phyloP scores from a whole-genome alignment of 768 basidiomycete species.

The Tulasnella sp. region DNA sequence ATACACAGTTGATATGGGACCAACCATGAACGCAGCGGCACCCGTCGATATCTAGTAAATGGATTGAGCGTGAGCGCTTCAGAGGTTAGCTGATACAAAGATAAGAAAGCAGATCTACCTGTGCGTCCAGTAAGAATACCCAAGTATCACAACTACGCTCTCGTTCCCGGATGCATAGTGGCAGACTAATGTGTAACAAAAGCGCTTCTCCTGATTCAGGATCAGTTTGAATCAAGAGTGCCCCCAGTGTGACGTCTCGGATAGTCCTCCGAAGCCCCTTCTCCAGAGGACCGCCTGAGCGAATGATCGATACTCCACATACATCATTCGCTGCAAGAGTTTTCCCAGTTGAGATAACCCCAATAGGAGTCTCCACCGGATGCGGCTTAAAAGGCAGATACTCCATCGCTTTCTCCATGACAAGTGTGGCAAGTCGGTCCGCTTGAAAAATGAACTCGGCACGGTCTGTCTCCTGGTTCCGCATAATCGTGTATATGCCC shows the following conservation, averaged over 20 bases:
- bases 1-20: too few species aligned
- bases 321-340: slow-evolving; percentile 54
- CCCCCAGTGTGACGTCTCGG: slow-evolving; percentile 76
- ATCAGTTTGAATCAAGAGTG: slow-evolving; percentile 85
- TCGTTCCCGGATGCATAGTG: slow-evolving; percentile 55
- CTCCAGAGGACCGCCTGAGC: slow-evolving; percentile 87
- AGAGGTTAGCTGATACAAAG: not conserved
- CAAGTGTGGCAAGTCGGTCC: slow-evolving; percentile 72
- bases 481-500: slow-evolving; percentile 84
- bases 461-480: slow-evolving; percentile 55
- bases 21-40: slow-evolving; percentile 76
- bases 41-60: slow-evolving; percentile 73
- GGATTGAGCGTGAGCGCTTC: not conserved
- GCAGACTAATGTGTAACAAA: slow-evolving; percentile 72
- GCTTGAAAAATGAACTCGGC: slow-evolving; percentile 92
- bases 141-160: slow-evolving; percentile 55
- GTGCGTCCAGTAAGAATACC: slow-evolving; percentile 86
- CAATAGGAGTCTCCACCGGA: slow-evolving; percentile 58
- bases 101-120: slow-evolving; percentile 35
- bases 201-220: slow-evolving; percentile 76
- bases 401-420: slow-evolving; percentile 77
- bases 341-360: slow-evolving; percentile 46
- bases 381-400: slow-evolving; percentile 61
- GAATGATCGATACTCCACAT: slow-evolving; percentile 81
- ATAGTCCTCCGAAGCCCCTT: slow-evolving; percentile 84